phyloP scores from a whole-genome alignment of 345 rosid species.

The Cardamine occulta region DNA sequence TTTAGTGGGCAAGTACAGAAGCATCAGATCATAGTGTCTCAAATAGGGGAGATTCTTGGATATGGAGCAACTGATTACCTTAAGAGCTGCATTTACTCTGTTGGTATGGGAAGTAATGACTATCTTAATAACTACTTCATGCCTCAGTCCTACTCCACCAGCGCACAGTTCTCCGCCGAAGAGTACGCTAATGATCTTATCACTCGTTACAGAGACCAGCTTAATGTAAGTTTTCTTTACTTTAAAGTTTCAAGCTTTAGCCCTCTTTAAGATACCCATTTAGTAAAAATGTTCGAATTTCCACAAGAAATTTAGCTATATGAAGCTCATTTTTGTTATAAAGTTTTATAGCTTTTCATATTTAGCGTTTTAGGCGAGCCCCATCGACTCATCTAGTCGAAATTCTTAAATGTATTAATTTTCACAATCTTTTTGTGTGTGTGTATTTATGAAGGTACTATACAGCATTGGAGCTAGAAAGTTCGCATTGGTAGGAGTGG shows the following conservation, averaged over 20 bases:
- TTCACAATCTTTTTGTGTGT: background rate
- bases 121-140: constrained; percentile 94
- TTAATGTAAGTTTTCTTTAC: constrained; percentile 48
- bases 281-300: background rate
- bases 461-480: constrained; percentile 84
- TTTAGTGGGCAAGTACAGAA: constrained; percentile 78
- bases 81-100: constrained; percentile 64
- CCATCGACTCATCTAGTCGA: background rate
- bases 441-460: constrained; percentile 48
- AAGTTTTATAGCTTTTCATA: background rate
- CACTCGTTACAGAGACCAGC: constrained; percentile 57
- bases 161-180: constrained; percentile 57
- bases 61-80: constrained; percentile 64
- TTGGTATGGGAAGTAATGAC: constrained; percentile 91
- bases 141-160: constrained; percentile 64
- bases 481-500: constrained; percentile 74
- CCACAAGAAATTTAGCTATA: background rate
- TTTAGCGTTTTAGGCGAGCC: background rate
- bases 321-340: background rate
- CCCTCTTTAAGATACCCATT: background rate
- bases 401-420: too few relatives aligned
- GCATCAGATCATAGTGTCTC: constrained; percentile 61
- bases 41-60: constrained; percentile 66
- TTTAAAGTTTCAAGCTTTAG: constrained; percentile 3
- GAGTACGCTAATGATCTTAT: constrained; percentile 66